These are phyloP conservation scores for Komagataella ulmi DNA, from an alignment of 805 yeast species.

Conservation along the genomic window DNA sequence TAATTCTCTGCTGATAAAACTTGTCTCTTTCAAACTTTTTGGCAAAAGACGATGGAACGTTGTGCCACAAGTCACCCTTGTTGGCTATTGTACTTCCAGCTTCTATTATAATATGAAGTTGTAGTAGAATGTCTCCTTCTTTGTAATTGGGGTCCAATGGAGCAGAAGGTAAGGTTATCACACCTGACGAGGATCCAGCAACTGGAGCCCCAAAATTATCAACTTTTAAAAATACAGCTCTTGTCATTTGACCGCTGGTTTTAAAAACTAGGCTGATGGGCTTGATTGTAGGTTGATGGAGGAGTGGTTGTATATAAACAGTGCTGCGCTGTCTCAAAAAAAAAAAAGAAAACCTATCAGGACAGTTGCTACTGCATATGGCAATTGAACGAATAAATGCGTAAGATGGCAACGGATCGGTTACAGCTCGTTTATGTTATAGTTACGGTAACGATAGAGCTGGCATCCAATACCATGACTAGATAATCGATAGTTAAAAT, in stretches of 20 bases:
- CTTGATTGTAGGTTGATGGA: too few relatives aligned
- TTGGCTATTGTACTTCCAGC: conserved; percentile 68
- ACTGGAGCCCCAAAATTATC: background rate
- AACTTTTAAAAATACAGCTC: background rate
- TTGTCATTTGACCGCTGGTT: background rate
- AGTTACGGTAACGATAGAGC: background rate
- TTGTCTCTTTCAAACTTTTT: conserved; percentile 40
- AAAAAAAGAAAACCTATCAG: background rate
- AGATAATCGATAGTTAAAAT: too few relatives aligned
- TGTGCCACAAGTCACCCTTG: conserved; percentile 62
- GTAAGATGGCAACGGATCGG: too few relatives aligned
- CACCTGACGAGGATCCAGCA: conserved; percentile 19
- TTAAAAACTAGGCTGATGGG: background rate
- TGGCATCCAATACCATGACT: background rate
- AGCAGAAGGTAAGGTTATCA: conserved; percentile 34
- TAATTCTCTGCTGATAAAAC: conserved; percentile 37
- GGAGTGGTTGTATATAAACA: background rate
- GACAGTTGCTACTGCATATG: background rate
- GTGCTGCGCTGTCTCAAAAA: background rate
- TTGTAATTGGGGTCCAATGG: conserved; percentile 19
- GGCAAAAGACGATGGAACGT: conserved; percentile 38
- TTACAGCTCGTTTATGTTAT: too few relatives aligned
- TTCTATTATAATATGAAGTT: conserved; percentile 47
- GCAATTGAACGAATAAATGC: background rate
- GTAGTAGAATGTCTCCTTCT: conserved; percentile 25